Percentiles rank a stretch among this genome's conserved stretches.
These are phyloP conservation scores for Paulownia fortunei DNA, from an alignment of 257 asterid genomes.

Conservation along the genomic window DNA sequence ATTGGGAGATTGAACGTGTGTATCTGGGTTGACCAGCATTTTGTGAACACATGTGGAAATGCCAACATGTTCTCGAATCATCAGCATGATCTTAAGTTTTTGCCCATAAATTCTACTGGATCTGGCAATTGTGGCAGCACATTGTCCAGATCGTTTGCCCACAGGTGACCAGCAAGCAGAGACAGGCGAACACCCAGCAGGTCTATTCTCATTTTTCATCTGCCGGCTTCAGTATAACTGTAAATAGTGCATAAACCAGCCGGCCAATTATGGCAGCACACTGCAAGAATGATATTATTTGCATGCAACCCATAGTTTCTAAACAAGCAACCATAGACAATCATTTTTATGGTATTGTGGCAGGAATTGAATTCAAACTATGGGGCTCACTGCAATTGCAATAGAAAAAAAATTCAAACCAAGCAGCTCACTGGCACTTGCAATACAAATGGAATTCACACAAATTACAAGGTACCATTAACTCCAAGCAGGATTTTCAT, in stretches of 20 bases:
- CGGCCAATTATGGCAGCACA: background rate
- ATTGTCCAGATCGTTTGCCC: background rate
- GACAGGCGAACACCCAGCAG: background rate
- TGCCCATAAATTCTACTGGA: too few species aligned
- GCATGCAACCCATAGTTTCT: background rate
- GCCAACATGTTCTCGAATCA: too few species aligned
- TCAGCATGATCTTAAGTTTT: too few species aligned
- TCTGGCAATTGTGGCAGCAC: too few species aligned
- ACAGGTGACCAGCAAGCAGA: background rate
- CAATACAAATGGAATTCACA: background rate
- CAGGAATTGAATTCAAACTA: background rate
- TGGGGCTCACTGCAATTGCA: background rate
- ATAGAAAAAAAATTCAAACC: background rate
- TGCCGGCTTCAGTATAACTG: too few species aligned
- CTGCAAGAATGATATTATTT: background rate
- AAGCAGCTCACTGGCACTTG: background rate
- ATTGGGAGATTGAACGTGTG: too few species aligned
- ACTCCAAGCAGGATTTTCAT: constrained; percentile 16
- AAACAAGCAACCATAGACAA: background rate
- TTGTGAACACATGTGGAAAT: too few species aligned
- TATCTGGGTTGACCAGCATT: too few species aligned
- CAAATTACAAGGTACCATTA: background rate
- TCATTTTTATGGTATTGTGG: background rate
- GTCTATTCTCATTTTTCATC: background rate
- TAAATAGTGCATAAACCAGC: too few species aligned